Evolutionary conservation across 2,329 filamentous ascomycete genomes (phyloP), one percentile per base, ranked within the genome.

Genomic region (Fusarium subtropicale): DNA sequence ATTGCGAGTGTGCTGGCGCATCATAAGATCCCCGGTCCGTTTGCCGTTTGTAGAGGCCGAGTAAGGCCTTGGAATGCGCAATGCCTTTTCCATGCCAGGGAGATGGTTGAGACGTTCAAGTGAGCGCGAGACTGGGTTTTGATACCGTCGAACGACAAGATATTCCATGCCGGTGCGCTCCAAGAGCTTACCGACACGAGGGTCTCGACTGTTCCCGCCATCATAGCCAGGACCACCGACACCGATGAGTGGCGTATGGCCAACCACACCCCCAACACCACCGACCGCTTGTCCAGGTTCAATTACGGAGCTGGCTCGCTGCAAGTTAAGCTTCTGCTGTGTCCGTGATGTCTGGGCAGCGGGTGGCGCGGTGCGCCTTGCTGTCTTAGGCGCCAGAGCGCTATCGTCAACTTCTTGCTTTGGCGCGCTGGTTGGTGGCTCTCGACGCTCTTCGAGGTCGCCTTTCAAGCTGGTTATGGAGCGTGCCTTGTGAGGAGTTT

Each of bases 311-410:
- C 90, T 91, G 31, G 90, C 91, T 38, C 91, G 86, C 75, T 93
- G 90, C 2, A 93, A 84, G 79, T 92, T 90, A 16, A 93, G 82
- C 74, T 93, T 93, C 76, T 93, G 90, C 78, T 93, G 90, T 2
- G 90, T 92, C 16, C 91, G 85, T 56, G 89, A 92, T 69, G 87
- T 84, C 62, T 88, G 85, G 2, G 85, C 84, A 1, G 83, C 78
- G 2, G 80, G 80, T 2, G 79, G 79, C 20, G 73, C 82, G 67
- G 70, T 79, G 67, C 80, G 78, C 71, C 73, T 79, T 72, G 68
- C 82, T 73, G 76, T 77, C 75, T 81, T 81, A 28, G 83, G 85
- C 5, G 83, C 81, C 16, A 87, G 76, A 36, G 81, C 84, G 59
- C 84, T 85, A 56, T 82, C 80, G 13, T 81, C 78, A 7, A 75